Conservation (phyloP, 2,329 filamentous ascomycete species). For the Cytospora leucostoma region DNA sequence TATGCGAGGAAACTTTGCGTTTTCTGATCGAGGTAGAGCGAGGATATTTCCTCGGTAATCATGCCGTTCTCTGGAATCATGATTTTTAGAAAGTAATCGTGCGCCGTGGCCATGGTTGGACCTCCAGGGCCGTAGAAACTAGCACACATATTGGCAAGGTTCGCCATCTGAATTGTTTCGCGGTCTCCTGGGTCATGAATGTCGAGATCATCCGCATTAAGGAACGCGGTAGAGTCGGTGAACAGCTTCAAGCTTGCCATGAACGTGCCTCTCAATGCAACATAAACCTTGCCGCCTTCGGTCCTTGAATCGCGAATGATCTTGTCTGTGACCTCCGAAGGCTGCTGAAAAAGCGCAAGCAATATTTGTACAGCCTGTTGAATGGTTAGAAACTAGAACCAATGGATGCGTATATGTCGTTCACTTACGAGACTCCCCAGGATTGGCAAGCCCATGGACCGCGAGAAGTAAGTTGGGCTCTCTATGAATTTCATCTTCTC, state of each 20-base stretch:
- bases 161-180: slow-evolving; percentile 49
- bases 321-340: slow-evolving; percentile 34
- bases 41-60: slow-evolving; percentile 44
- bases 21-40: slow-evolving; percentile 50
- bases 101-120: slow-evolving; percentile 44
- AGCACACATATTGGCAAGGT: slow-evolving; percentile 47
- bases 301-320: slow-evolving; percentile 36
- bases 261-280: slow-evolving; percentile 38
- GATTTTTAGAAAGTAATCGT: slow-evolving; percentile 49
- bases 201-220: slow-evolving; percentile 42
- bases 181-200: slow-evolving; percentile 42
- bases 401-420: background rate
- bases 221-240: slow-evolving; percentile 36
- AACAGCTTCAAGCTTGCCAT: slow-evolving; percentile 38
- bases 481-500: slow-evolving; percentile 40
- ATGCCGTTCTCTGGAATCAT: slow-evolving; percentile 44
- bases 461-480: slow-evolving; percentile 38
- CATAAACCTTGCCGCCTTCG: slow-evolving; percentile 40
- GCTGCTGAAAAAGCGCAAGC: slow-evolving; percentile 39
- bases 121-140: slow-evolving; percentile 33
- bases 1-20: slow-evolving; percentile 55
- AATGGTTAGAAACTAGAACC: background rate
- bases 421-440: slow-evolving; percentile 37
- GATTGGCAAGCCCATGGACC: slow-evolving; percentile 40
- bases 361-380: slow-evolving; percentile 42